Percentiles rank a stretch among this genome's conserved stretches.
These are phyloP conservation scores for Phialocephala sp. DNA, from an alignment of 2,329 filamentous ascomycete species.

Conservation along the genomic window DNA sequence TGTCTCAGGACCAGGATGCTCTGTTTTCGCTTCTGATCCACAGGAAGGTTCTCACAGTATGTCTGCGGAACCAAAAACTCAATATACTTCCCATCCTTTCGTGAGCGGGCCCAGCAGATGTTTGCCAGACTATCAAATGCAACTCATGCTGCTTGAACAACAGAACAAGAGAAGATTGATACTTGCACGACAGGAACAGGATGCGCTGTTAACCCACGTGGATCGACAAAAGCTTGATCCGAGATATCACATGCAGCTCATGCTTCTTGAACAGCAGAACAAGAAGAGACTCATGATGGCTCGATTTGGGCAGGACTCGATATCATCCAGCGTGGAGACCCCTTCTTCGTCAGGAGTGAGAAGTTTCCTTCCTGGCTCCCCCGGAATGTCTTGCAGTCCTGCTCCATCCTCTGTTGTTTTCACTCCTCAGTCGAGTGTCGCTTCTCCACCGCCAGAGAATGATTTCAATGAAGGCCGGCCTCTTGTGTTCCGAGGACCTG, in stretches of 20 bases:
- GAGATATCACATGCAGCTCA: conserved; percentile 12
- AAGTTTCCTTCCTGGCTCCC: background rate
- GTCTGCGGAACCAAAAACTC: background rate
- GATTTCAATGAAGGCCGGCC: background rate
- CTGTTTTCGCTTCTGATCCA: background rate
- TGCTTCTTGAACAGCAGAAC: conserved; percentile 14
- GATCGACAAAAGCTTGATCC: background rate
- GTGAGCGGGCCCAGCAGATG: background rate
- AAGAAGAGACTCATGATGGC: conserved; percentile 14
- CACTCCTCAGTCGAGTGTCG: conserved; percentile 4
- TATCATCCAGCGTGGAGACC: background rate
- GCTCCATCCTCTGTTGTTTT: conserved; percentile 8
- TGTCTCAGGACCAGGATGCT: background rate
- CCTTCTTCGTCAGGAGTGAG: background rate
- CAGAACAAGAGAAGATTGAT: background rate
- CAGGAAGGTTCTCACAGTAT: background rate
- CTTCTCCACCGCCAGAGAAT: background rate
- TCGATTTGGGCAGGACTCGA: conserved; percentile 8
- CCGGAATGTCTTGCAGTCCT: conserved; percentile 3
- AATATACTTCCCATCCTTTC: background rate
- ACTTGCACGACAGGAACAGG: background rate
- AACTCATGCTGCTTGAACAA: background rate
- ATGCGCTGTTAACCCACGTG: background rate
- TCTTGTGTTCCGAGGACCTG: conserved; percentile 3
- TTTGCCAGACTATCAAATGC: background rate